phyloP scores from a whole-genome alignment of 306 rosid genomes.

The Prunus davidiana region DNA sequence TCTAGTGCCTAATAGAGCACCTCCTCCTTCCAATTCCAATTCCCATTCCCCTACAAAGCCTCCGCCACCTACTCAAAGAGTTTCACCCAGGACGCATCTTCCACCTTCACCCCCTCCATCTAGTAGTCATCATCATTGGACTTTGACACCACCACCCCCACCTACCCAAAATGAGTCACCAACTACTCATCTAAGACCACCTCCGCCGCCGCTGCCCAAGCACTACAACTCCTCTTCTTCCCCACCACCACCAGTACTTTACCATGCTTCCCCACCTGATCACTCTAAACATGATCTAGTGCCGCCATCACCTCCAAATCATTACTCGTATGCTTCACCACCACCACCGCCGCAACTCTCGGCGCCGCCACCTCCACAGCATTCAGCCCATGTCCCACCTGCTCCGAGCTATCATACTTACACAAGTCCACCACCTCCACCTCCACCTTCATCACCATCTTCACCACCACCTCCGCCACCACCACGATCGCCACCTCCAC shows the following conservation, averaged over 20 bases:
- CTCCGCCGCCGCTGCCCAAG: not conserved
- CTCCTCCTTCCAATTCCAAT: not conserved
- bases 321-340: conserved; percentile 1
- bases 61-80: conserved; percentile 21
- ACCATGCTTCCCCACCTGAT: not conserved
- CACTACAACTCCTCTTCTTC: not conserved
- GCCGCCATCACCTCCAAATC: not conserved
- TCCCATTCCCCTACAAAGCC: not conserved
- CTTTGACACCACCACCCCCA: not conserved
- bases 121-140: not conserved
- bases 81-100: conserved; percentile 19
- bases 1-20: not conserved
- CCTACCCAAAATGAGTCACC: conserved; percentile 11
- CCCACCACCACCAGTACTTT: too few species aligned
- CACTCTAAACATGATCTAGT: not conserved
- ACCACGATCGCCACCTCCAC: not conserved
- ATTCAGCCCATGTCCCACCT: not conserved
- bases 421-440: not conserved
- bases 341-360: not conserved
- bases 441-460: not conserved
- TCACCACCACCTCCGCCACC: not conserved
- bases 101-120: not conserved
- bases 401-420: not conserved
- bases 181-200: conserved; percentile 3
- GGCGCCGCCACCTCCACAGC: not conserved